Evolutionary conservation across 495 filamentous ascomycete genomes (phyloP).

Genomic region (Neurospora sp.): DNA sequence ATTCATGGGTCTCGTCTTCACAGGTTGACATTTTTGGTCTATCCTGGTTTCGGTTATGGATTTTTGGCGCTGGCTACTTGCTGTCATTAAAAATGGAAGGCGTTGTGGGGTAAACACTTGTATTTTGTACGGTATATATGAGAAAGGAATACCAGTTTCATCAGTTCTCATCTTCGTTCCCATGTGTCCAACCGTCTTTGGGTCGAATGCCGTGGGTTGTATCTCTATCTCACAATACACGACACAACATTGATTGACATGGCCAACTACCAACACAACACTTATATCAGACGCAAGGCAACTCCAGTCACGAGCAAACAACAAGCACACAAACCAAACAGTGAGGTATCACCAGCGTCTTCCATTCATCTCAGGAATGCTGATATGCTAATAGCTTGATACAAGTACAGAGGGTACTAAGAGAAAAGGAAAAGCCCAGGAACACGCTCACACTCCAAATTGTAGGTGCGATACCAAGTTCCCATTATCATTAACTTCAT

Average conservation of each 20-base stretch:
- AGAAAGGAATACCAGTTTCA: background rate
- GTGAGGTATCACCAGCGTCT: background rate
- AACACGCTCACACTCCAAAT: background rate
- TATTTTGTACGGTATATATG: background rate
- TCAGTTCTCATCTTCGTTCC: background rate
- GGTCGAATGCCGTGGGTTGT: no score
- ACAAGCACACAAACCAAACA: background rate
- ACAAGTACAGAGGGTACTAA: background rate
- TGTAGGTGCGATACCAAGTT: slow-evolving; percentile 1
- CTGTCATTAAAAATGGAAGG: background rate
- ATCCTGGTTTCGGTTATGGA: background rate
- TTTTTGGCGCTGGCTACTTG: background rate
- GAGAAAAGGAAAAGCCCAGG: background rate
- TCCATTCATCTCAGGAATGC: background rate
- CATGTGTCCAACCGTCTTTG: no score
- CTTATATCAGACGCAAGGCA: no score
- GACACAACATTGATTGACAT: no score
- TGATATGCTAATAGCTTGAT: background rate
- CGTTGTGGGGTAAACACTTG: background rate
- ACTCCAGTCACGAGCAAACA: background rate
- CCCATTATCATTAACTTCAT: slow-evolving; percentile 1
- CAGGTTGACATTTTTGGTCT: background rate
- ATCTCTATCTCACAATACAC: no score
- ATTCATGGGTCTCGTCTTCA: background rate
- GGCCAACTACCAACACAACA: no score